Conservation (phyloP, 495 filamentous ascomycete species). For the Penicillium angulare region DNA sequence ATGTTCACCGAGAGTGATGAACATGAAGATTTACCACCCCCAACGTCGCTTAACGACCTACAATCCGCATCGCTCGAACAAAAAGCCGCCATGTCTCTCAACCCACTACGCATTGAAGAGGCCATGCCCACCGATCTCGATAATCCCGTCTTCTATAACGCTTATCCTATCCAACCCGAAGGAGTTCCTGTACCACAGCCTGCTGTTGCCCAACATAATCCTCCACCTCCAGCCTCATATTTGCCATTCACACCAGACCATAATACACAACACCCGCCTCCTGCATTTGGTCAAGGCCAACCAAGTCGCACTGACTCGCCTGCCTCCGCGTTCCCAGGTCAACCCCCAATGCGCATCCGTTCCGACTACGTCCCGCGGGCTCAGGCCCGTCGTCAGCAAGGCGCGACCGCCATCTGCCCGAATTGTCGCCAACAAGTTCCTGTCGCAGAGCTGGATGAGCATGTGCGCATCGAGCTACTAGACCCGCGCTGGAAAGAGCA, state of each 20-base stretch:
- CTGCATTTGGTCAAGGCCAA: slow-evolving; percentile 13
- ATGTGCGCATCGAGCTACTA: slow-evolving; percentile 94
- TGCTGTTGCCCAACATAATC: slow-evolving; percentile 32
- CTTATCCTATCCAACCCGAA: slow-evolving; percentile 39
- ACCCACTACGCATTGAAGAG: slow-evolving; percentile 87
- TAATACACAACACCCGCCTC: slow-evolving; percentile 27
- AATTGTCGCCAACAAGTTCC: slow-evolving; percentile 92
- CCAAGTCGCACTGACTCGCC: slow-evolving; percentile 76
- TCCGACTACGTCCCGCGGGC: slow-evolving; percentile 89
- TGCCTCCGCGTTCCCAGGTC: slow-evolving; percentile 62
- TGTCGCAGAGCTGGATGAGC: slow-evolving; percentile 80
- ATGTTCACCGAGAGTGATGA: slow-evolving; percentile 88
- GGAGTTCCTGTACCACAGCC: slow-evolving; percentile 20
- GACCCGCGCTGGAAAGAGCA: slow-evolving; percentile 97
- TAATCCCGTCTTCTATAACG: slow-evolving; percentile 54
- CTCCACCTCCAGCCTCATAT: slow-evolving; percentile 35
- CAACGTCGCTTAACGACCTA: slow-evolving; percentile 83
- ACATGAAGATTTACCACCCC: slow-evolving; percentile 79
- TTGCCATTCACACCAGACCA: slow-evolving; percentile 38
- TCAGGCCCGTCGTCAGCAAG: slow-evolving; percentile 61
- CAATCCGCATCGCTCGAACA: slow-evolving; percentile 93
- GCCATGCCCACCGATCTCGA: slow-evolving; percentile 84
- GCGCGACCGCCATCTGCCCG: slow-evolving; percentile 77
- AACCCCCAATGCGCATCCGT: slow-evolving; percentile 82
- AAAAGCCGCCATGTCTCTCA: slow-evolving; percentile 84